Conservation (phyloP, 2,329 filamentous ascomycete genomes). For the Leptographium galeiforme region DNA sequence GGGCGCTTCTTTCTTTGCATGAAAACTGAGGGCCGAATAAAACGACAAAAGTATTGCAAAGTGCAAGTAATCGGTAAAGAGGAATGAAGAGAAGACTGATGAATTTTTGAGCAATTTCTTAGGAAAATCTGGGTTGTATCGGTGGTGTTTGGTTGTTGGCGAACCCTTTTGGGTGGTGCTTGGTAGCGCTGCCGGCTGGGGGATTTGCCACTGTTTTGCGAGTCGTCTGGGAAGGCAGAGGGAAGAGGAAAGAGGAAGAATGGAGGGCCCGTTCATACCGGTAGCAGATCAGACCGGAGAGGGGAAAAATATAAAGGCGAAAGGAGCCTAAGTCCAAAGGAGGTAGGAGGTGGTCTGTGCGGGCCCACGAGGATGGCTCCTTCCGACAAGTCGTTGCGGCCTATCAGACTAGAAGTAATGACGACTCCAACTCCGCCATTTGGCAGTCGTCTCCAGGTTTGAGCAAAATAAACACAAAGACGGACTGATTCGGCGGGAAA, state of each 20-base stretch:
- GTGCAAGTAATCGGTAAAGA: no score
- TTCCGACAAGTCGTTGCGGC: neutral
- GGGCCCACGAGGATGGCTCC: neutral
- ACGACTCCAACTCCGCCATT: neutral
- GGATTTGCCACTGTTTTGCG: neutral
- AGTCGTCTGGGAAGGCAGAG: neutral
- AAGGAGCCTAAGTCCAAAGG: neutral
- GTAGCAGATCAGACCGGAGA: slow-evolving; percentile 1
- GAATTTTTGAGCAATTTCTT: neutral
- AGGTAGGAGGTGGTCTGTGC: slow-evolving; percentile 2
- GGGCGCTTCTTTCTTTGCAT: slow-evolving; percentile 10
- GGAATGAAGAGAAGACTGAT: neutral
- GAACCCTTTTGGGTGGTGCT: neutral
- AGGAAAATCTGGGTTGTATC: neutral
- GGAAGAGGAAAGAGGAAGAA: neutral
- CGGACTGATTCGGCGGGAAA: no score
- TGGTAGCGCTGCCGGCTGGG: neutral
- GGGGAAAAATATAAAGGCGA: slow-evolving; percentile 11
- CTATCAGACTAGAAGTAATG: neutral
- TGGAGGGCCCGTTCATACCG: neutral
- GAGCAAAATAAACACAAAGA: no score
- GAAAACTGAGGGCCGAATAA: slow-evolving; percentile 1
- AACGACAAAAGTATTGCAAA: neutral
- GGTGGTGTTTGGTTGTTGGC: neutral
- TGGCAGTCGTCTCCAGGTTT: neutral